Evolutionary conservation across 78 protist species (phyloP).

Genomic region (Protostelium mycophagum): DNA sequence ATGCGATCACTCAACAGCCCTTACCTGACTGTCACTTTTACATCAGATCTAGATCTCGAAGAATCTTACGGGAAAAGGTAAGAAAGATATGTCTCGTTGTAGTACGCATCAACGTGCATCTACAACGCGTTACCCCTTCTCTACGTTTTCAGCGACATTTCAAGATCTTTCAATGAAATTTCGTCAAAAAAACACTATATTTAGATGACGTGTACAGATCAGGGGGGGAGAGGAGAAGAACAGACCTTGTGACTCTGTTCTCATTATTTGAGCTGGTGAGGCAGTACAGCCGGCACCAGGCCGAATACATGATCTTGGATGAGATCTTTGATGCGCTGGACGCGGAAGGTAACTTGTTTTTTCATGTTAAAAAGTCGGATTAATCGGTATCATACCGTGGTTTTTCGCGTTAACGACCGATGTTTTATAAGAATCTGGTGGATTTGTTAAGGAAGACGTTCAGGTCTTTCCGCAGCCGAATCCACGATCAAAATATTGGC

Average conservation of each 20-base stretch:
- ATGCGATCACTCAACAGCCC: neutral
- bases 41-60: neutral
- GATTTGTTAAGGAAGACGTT: too few species aligned
- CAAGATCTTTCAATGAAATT: too few species aligned
- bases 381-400: too few species aligned
- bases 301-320: neutral
- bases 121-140: too few species aligned
- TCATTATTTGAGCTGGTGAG: neutral
- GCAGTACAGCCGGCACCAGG: neutral
- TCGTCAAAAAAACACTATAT: too few species aligned
- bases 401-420: too few species aligned
- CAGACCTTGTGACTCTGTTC: neutral
- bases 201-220: neutral
- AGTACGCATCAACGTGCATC: too few species aligned
- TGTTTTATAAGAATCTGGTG: neutral
- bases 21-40: neutral
- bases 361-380: too few species aligned
- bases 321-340: neutral
- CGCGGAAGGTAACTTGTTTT: neutral
- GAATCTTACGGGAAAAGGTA: neutral
- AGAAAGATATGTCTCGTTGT: too few species aligned
- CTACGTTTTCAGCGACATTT: too few species aligned
- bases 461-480: neutral
- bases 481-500: neutral
- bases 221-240: neutral